A percentile compares a stretch with the other conserved stretches of the same genome.
phyloP scores from a whole-genome alignment of 176 grass and related monocot species.

The Juncus inflexus region DNA sequence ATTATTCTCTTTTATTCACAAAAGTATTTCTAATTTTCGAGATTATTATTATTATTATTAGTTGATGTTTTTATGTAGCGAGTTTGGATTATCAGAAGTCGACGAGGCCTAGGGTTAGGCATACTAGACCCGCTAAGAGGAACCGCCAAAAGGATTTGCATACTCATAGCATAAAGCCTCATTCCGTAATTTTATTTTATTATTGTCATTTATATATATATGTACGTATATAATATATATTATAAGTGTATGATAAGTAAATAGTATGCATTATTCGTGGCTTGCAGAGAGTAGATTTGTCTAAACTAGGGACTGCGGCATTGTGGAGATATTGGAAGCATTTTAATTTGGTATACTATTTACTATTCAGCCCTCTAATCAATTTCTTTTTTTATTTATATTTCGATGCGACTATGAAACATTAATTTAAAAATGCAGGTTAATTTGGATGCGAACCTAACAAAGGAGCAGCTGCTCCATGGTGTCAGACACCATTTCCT shows the following conservation, averaged over 20 bases:
- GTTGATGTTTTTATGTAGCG: conserved; percentile 21
- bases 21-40: too few relatives aligned
- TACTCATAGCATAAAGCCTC: conserved; percentile 23
- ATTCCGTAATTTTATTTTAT: conserved; percentile 28
- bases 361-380: neutral
- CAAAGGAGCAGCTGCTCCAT: conserved; percentile 40
- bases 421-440: conserved; percentile 22
- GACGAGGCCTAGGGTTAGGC: conserved; percentile 39
- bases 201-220: neutral
- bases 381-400: conserved; percentile 6
- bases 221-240: neutral
- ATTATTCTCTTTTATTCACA: neutral
- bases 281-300: conserved; percentile 40
- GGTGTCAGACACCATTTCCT: conserved; percentile 42
- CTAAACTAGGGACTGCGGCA: conserved; percentile 43
- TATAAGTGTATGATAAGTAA: neutral
- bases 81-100: conserved; percentile 43
- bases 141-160: conserved; percentile 27
- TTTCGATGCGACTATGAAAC: neutral
- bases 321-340: conserved; percentile 55
- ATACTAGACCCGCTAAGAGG: conserved; percentile 26
- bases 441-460: conserved; percentile 36
- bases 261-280: conserved; percentile 9
- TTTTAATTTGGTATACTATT: conserved; percentile 42
- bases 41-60: conserved; percentile 4